A percentile compares a stretch with the other conserved stretches of the same genome.
Evolutionary conservation across 345 rosid species (phyloP).

Genomic region (Laguncularia racemosa): DNA sequence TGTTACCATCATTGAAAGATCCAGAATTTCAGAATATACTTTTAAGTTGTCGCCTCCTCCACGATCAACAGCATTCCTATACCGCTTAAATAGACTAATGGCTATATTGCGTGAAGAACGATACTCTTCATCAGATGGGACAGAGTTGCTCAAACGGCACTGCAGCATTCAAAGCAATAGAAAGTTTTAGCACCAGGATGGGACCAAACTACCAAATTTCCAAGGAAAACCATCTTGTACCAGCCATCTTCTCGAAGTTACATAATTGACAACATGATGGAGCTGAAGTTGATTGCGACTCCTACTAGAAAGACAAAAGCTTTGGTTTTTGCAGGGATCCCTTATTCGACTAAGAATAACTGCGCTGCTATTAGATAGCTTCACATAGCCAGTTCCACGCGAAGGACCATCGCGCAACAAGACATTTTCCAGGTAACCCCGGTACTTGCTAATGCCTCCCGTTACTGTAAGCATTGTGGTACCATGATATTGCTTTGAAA

Average conservation of each 20-base stretch:
- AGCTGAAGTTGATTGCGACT: conserved; percentile 20
- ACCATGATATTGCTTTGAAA: conserved; percentile 40
- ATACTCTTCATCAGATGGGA: conserved; percentile 66
- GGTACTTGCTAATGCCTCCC: conserved; percentile 32
- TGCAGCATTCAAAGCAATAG: conserved; percentile 10
- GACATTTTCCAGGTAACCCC: conserved; percentile 11
- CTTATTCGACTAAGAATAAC: conserved; percentile 19
- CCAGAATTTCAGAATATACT: conserved; percentile 38
- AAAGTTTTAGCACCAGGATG: conserved; percentile 6
- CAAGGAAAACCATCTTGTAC: conserved; percentile 23
- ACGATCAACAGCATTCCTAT: conserved; percentile 74
- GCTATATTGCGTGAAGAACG: conserved; percentile 90
- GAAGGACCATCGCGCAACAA: conserved; percentile 17
- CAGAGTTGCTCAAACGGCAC: conserved; percentile 46
- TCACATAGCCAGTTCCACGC: conserved; percentile 16
- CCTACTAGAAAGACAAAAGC: conserved; percentile 32
- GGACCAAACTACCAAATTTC: conserved; percentile 8
- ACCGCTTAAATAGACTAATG: conserved; percentile 70
- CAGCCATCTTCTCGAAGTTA: conserved; percentile 43
- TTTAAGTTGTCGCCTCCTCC: conserved; percentile 92
- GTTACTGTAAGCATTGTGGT: conserved; percentile 46
- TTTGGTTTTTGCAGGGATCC: conserved; percentile 19
- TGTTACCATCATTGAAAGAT: conserved; percentile 9
- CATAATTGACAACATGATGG: conserved; percentile 15
- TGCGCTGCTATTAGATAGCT: conserved; percentile 18